A percentile compares a stretch with the other conserved stretches of the same genome.
Evolutionary conservation across 164 flowering plant genomes (phyloP).

Genomic region (Amborella trichopoda): DNA sequence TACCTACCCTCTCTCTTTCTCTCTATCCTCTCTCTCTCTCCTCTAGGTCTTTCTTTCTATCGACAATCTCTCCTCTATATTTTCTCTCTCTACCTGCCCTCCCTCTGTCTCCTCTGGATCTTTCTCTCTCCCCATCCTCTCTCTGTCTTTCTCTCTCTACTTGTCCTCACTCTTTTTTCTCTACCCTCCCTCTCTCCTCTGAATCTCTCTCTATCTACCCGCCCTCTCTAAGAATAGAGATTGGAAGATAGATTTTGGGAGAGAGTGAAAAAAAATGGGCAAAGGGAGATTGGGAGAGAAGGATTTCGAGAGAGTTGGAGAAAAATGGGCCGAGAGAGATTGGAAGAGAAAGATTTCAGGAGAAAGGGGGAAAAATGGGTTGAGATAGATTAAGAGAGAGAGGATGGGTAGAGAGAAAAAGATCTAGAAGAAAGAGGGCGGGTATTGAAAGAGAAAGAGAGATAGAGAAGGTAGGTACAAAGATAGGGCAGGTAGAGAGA

Average conservation of each 20-base stretch:
- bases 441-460: not conserved
- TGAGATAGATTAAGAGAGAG: not conserved
- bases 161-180: not conserved
- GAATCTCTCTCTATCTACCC: too few species aligned
- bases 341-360: not conserved
- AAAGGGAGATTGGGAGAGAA: not conserved
- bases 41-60: not conserved
- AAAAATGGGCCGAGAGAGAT: not conserved
- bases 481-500: not conserved
- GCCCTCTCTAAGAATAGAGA: too few species aligned
- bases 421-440: not conserved
- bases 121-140: not conserved
- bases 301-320: not conserved
- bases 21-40: conserved; percentile 5
- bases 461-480: not conserved
- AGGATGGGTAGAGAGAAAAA: not conserved
- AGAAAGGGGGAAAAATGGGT: not conserved
- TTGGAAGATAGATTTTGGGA: not conserved
- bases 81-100: not conserved
- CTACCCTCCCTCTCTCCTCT: not conserved
- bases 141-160: not conserved
- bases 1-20: conserved; percentile 1
- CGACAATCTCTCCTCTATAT: not conserved
- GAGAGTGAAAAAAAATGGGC: not conserved
- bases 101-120: not conserved